phyloP scores from a whole-genome alignment of 192 early-diverging fungal genomes.

The Phlyctochytrium arcticum region DNA sequence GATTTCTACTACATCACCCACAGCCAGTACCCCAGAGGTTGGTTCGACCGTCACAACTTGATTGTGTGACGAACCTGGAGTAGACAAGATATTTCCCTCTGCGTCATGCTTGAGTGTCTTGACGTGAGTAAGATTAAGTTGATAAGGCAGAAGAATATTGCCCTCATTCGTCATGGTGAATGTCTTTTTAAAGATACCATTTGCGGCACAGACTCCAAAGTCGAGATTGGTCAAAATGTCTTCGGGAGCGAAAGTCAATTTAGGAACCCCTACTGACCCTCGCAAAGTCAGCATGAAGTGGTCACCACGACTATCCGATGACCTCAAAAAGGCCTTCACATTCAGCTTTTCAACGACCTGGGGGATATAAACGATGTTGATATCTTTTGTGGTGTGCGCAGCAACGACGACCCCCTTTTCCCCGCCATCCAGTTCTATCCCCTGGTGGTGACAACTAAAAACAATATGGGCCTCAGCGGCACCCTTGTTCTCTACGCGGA shows the following conservation, averaged over 20 bases:
- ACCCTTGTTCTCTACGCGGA: constrained; percentile 52
- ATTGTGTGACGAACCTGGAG: background rate
- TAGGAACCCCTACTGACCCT: constrained; percentile 54
- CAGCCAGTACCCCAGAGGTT: constrained; percentile 28
- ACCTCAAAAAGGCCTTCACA: constrained; percentile 47
- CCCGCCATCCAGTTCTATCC: constrained; percentile 36
- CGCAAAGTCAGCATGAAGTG: constrained; percentile 47
- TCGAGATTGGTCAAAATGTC: constrained; percentile 38
- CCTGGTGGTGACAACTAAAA: constrained; percentile 48
- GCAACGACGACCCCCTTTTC: constrained; percentile 22
- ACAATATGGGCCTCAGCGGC: constrained; percentile 52
- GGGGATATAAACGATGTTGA: constrained; percentile 49
- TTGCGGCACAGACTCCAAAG: constrained; percentile 51
- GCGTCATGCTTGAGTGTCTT: background rate
- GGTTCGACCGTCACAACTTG: constrained; percentile 33
- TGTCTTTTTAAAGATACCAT: constrained; percentile 32
- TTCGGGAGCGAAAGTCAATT: constrained; percentile 39
- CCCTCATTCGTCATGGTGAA: constrained; percentile 56
- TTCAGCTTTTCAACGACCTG: constrained; percentile 47
- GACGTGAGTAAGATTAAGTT: constrained; percentile 25
- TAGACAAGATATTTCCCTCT: constrained; percentile 2
- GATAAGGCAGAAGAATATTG: constrained; percentile 47
- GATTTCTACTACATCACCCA: constrained; percentile 39
- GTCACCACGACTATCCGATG: constrained; percentile 54
- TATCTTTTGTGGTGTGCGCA: constrained; percentile 39